Evolutionary conservation across 768 basidiomycete genomes (phyloP).

Genomic region (Terana coerulea): DNA sequence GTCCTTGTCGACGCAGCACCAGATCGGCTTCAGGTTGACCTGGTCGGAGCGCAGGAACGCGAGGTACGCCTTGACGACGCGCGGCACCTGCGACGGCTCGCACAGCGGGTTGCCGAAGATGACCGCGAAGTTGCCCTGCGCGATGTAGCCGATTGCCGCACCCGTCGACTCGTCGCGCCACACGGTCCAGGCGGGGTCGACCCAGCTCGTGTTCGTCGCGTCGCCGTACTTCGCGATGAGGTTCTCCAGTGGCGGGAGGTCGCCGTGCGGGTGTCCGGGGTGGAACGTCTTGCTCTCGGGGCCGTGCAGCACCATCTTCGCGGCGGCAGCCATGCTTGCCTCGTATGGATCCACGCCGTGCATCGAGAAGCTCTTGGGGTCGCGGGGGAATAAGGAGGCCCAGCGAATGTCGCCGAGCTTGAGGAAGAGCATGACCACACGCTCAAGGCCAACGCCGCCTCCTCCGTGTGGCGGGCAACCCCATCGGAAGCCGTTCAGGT

Average conservation of each 20-base stretch:
- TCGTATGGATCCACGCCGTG: slow-evolving; percentile 23
- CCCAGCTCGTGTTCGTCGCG: slow-evolving; percentile 66
- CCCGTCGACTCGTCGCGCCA: slow-evolving; percentile 53
- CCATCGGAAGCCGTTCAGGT: slow-evolving; percentile 91
- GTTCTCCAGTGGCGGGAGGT: slow-evolving; percentile 29
- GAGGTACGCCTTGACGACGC: slow-evolving; percentile 47
- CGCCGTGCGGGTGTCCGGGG: slow-evolving; percentile 20
- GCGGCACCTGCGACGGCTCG: slow-evolving; percentile 31
- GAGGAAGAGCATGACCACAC: slow-evolving; percentile 95
- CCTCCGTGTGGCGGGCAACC: slow-evolving; percentile 97
- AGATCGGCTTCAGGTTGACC: slow-evolving; percentile 49
- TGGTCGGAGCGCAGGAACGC: slow-evolving; percentile 34
- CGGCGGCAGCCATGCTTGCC: slow-evolving; percentile 20
- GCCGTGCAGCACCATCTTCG: slow-evolving; percentile 24
- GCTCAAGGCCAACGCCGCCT: slow-evolving; percentile 91
- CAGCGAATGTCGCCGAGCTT: slow-evolving; percentile 93
- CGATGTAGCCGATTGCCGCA: slow-evolving; percentile 61
- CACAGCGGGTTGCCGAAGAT: slow-evolving; percentile 62
- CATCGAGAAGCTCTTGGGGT: slow-evolving; percentile 77
- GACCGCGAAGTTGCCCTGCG: slow-evolving; percentile 47
- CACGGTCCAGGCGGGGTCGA: slow-evolving; percentile 49
- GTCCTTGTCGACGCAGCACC: slow-evolving; percentile 53
- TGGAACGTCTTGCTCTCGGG: slow-evolving; percentile 26
- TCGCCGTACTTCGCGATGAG: slow-evolving; percentile 65
- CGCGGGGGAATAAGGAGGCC: slow-evolving; percentile 92